Conservation (phyloP, 441 rosid genomes). For the Geranium incanum region DNA sequence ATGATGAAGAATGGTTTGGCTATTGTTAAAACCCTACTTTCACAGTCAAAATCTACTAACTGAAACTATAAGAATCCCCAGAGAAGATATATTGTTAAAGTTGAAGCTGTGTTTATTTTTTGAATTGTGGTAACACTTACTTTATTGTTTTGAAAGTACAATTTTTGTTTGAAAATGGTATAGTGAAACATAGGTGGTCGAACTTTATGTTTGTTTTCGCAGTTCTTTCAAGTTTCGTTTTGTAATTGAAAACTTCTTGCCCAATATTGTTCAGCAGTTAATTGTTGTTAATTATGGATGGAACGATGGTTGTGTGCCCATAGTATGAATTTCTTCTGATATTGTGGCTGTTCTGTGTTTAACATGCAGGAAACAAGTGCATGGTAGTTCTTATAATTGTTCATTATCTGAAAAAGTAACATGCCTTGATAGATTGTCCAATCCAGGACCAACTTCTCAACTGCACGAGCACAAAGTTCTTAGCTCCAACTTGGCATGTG, state of each 20-base stretch:
- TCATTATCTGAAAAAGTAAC: slow-evolving; percentile 20
- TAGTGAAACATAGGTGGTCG: not conserved
- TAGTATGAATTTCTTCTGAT: not conserved
- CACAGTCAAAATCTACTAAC: not conserved
- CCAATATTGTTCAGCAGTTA: not conserved
- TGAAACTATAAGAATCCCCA: not conserved
- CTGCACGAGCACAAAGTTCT: slow-evolving; percentile 26
- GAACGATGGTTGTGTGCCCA: not conserved
- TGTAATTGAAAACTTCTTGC: not conserved
- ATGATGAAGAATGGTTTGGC: not conserved
- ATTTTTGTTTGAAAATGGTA: not conserved
- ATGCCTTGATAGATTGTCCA: slow-evolving; percentile 17
- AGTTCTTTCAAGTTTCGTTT: not conserved
- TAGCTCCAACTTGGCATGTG: slow-evolving; percentile 20
- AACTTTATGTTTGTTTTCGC: not conserved
- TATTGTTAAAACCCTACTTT: not conserved
- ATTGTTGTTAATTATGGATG: not conserved
- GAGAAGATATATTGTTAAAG: not conserved
- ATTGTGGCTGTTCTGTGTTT: not conserved
- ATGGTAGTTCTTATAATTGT: slow-evolving; percentile 14
- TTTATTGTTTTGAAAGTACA: not conserved
- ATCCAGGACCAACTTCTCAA: slow-evolving; percentile 19
- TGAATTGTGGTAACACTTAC: not conserved
- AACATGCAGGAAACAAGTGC: slow-evolving; percentile 31
- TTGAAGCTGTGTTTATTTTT: not conserved